Evolutionary conservation across 257 asterid species (phyloP).

Genomic region (Solanum pinnatisectum): DNA sequence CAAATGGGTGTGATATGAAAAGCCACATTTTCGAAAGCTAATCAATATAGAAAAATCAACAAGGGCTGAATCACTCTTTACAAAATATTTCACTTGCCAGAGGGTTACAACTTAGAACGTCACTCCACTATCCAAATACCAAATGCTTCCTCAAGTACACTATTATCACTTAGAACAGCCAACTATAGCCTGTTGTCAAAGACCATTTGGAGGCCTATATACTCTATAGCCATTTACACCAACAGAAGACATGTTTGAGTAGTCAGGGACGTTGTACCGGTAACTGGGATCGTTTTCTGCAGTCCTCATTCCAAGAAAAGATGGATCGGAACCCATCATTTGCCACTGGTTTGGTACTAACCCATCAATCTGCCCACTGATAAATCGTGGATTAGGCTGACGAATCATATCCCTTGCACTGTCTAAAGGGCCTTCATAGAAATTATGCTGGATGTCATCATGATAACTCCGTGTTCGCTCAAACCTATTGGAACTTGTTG

Average conservation of each 20-base stretch:
- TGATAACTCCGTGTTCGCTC: conserved; percentile 47
- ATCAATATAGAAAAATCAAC: conserved; percentile 9
- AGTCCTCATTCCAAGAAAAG: conserved; percentile 25
- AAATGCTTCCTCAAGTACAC: conserved; percentile 9
- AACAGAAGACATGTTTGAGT: conserved; percentile 25
- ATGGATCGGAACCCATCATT: conserved; percentile 46
- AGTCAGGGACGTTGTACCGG: conserved; percentile 46
- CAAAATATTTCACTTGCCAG: conserved; percentile 8
- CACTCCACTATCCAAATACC: conserved; percentile 18
- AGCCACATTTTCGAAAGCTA: not conserved
- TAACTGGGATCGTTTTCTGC: conserved; percentile 33
- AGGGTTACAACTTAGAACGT: conserved; percentile 20
- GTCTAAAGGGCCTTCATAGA: conserved; percentile 31
- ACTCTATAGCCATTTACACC: conserved; percentile 54
- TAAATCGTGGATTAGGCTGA: conserved; percentile 27
- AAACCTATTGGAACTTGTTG: conserved; percentile 37
- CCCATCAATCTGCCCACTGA: conserved; percentile 52
- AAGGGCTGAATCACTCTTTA: conserved; percentile 25
- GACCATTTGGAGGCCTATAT: conserved; percentile 72
- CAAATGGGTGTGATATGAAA: not conserved
- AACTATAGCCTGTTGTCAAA: conserved; percentile 10
- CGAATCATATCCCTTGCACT: conserved; percentile 41
- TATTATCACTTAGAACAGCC: conserved; percentile 9
- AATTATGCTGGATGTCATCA: conserved; percentile 41
- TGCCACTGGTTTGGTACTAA: conserved; percentile 57